Evolutionary conservation across 805 yeast genomes (phyloP).

Genomic region (Cyberlindnera suaveolens): DNA sequence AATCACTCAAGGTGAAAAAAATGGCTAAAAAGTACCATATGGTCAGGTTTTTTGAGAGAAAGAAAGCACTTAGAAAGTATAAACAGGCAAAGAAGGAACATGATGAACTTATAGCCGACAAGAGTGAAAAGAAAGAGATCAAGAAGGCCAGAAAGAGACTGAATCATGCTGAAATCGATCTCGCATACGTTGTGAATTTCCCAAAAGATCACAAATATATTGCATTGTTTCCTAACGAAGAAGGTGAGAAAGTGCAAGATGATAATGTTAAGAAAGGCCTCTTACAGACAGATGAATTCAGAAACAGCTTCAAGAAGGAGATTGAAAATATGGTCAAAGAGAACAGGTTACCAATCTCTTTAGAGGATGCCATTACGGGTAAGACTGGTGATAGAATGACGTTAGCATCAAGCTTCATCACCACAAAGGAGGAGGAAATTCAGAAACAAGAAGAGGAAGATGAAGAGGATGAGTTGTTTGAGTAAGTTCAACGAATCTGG

Average conservation of each 20-base stretch:
- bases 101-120: constrained; percentile 20
- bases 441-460: constrained; percentile 23
- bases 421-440: constrained; percentile 9
- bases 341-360: constrained; percentile 52
- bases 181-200: constrained; percentile 68
- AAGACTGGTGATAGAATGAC: constrained; percentile 18
- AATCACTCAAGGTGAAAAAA: constrained; percentile 39
- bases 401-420: constrained; percentile 14
- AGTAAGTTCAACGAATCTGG: constrained; percentile 4
- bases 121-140: constrained; percentile 33
- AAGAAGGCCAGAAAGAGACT: constrained; percentile 47
- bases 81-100: constrained; percentile 37
- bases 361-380: constrained; percentile 36
- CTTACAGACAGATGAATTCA: constrained; percentile 36
- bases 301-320: constrained; percentile 44
- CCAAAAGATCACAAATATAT: constrained; percentile 79
- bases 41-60: constrained; percentile 87
- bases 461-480: constrained; percentile 25
- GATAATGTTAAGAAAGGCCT: constrained; percentile 27
- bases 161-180: constrained; percentile 55
- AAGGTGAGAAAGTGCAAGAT: constrained; percentile 26
- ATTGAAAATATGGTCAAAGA: constrained; percentile 46
- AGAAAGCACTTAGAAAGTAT: constrained; percentile 72
- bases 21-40: constrained; percentile 77
- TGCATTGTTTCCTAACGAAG: constrained; percentile 59